These are phyloP conservation scores for Hypoxylon fragiforme DNA, from an alignment of 495 filamentous ascomycete genomes.

Conservation along the genomic window DNA sequence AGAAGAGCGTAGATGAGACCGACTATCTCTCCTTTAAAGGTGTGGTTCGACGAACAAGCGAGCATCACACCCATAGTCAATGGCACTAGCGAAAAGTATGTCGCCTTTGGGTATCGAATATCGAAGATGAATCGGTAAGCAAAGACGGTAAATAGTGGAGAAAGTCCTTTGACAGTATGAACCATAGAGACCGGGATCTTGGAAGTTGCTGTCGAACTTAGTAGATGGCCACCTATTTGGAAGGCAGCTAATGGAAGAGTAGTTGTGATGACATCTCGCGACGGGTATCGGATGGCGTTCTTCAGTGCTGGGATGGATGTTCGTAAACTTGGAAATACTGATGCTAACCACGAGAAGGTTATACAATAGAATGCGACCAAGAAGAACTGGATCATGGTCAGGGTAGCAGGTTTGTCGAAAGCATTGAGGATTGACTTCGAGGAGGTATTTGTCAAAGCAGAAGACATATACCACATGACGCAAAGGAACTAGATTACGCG, in stretches of 20 bases:
- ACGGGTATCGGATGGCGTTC: slow-evolving; percentile 79
- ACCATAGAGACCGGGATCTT: slow-evolving; percentile 96
- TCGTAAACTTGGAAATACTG: slow-evolving; percentile 67
- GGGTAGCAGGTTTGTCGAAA: slow-evolving; percentile 86
- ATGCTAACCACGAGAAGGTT: slow-evolving; percentile 71
- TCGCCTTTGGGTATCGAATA: slow-evolving; percentile 83
- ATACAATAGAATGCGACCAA: slow-evolving; percentile 91
- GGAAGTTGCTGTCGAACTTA: slow-evolving; percentile 88
- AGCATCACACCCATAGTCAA: slow-evolving; percentile 92
- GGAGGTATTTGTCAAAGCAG: slow-evolving; percentile 93
- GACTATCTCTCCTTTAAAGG: slow-evolving; percentile 78
- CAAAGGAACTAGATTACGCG: slow-evolving; percentile 66
- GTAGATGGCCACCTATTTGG: slow-evolving; percentile 90
- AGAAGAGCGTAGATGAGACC: slow-evolving; percentile 86
- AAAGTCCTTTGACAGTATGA: slow-evolving; percentile 99
- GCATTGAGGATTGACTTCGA: slow-evolving; percentile 96
- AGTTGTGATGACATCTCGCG: slow-evolving; percentile 78
- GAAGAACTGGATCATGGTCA: slow-evolving; percentile 93
- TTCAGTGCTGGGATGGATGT: slow-evolving; percentile 74
- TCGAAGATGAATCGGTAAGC: slow-evolving; percentile 88
- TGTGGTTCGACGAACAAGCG: slow-evolving; percentile 80
- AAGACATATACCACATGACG: slow-evolving; percentile 89
- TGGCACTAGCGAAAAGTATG: slow-evolving; percentile 90
- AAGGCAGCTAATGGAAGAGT: slow-evolving; percentile 90
- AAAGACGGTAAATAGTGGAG: slow-evolving; percentile 91